phyloP scores from a whole-genome alignment of 768 basidiomycete species.

The Thelephora ganbajun region DNA sequence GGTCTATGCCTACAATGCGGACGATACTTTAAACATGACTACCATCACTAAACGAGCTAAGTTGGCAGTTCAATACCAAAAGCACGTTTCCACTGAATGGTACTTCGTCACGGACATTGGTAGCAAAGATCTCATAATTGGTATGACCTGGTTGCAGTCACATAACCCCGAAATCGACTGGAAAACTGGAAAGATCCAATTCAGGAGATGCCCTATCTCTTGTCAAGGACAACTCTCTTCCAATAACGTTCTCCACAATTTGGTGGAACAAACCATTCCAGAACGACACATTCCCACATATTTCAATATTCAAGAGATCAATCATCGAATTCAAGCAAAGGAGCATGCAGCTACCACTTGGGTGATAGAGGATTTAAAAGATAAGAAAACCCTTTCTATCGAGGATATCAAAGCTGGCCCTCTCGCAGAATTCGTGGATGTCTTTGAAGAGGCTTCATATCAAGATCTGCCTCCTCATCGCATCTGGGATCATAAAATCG shows the following conservation, averaged over 20 bases:
- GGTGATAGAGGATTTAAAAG: background rate
- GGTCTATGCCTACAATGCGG: too few relatives aligned
- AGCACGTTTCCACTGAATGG: too few relatives aligned
- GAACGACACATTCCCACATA: background rate
- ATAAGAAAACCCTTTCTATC: background rate
- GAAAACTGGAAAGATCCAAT: conserved; percentile 3
- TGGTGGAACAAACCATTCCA: background rate
- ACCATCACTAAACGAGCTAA: too few relatives aligned
- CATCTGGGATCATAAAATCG: conserved; percentile 10
- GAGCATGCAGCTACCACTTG: background rate
- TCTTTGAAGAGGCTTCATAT: conserved; percentile 2
- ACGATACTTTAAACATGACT: too few relatives aligned
- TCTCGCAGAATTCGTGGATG: conserved; percentile 1
- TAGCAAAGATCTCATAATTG: too few relatives aligned
- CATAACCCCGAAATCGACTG: conserved; percentile 12
- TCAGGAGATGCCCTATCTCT: conserved; percentile 4
- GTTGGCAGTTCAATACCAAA: too few relatives aligned
- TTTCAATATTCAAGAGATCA: conserved; percentile 4
- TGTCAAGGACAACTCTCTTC: too few relatives aligned
- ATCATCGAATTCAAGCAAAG: too few relatives aligned
- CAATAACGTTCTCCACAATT: background rate
- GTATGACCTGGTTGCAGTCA: too few relatives aligned
- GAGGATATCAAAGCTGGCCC: conserved; percentile 7
- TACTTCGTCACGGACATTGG: too few relatives aligned
- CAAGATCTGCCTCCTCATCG: conserved; percentile 6